Base-by-base conservation (phyloP, 768 basidiomycete species). In the Lentinus tigrinus region DNA sequence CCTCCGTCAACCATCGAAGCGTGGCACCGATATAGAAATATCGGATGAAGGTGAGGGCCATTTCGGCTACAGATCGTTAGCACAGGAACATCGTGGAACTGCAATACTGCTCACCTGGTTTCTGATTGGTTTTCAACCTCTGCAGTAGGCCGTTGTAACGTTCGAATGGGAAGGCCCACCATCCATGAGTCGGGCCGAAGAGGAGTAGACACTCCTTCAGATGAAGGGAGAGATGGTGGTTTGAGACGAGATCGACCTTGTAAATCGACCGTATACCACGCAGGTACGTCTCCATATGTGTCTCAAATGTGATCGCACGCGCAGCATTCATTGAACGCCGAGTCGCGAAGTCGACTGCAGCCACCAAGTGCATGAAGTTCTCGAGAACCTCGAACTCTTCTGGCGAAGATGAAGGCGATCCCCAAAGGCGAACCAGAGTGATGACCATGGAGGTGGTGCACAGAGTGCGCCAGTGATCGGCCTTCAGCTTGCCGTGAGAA, bases 361-460 rank as follows among this genome's bases (percentile, higher is more conserved):
- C 24, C 14, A 48, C 47, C 0, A 55, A 37, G 48, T 73, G 64
- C 55, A 74, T 63, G 54, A 70, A 74, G 54, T 75, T 73, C 1
- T 54, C 47, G 5, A 76, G 61, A 42, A 72, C 60, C 11, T n/a
- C 17, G 0, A 16, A 3, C 3, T 58, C 48, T 6, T 23, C 3
- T 4, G 60, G 28, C 21, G 55, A 48, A 0, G 69, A 63, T 2
- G 63, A 58, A 4, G 54, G 17, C 13, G 38, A 1, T 1, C 65
- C 63, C 77, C 76, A 78, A 1, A 75, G 53, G 8, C 73, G 66
- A 16, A 74, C 68, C 7, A 78, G 63, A 2, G 73, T 74, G 48
- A 76, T 66, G 1, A 69, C 64, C 0, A 77, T 51, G 51, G 73
- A 67, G 24, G 77, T 64, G 0, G 67, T 66, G 26, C 72, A 70